Base-by-base conservation (phyloP, 805 yeast genomes). In the Dipodascus albidus region DNA sequence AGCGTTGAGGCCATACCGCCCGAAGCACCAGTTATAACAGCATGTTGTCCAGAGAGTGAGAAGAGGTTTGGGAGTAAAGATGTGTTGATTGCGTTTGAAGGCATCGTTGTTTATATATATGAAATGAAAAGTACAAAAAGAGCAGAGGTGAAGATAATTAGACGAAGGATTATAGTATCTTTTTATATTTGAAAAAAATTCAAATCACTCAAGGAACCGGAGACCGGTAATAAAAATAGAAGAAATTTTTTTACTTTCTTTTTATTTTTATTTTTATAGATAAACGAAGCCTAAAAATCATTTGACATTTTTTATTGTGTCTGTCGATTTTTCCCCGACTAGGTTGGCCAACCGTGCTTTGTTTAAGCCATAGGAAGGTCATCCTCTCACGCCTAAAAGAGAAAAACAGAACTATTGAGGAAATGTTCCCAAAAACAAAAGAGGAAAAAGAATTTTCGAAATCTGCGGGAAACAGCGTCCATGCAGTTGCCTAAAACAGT, bases 11-110 rank as follows among this genome's bases (percentile, higher is more conserved):
- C 82, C 60, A 85, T 71, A 17, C 90, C 91, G 50, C 93, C 93
- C 35, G 88, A 82, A 6, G 90, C 93, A 49, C 93, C 93, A 38
- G 93, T 85, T 58, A 85, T 71, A 48, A 85, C 74, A 47, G 88
- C 87, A 53, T 83, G 72, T 64, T 82, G 79, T 55, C 84, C 85
- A 21, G 60, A 57, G 47, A 62, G 55, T 2, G 62, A 59, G 48
- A 62, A 61, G 41, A 60, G 20, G 44, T 38, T 38, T 27, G 33
- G 33, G 11, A 27, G 33, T 6, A 11, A 11, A 38, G 44, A 38
- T n/a, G 44, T n/a, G 20, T 14, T 17, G 20, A 38, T n/a, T 6
- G 17, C 44, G 44, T 38, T 38, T 14, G 44, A 38, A 17, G 44
- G 44, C 44, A 38, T 38, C 9, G 9, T 31, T 31, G 38, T 31